These are phyloP conservation scores for Tetrapisispora pingtungensis DNA, from an alignment of 805 yeast genomes.

Conservation along the genomic window DNA sequence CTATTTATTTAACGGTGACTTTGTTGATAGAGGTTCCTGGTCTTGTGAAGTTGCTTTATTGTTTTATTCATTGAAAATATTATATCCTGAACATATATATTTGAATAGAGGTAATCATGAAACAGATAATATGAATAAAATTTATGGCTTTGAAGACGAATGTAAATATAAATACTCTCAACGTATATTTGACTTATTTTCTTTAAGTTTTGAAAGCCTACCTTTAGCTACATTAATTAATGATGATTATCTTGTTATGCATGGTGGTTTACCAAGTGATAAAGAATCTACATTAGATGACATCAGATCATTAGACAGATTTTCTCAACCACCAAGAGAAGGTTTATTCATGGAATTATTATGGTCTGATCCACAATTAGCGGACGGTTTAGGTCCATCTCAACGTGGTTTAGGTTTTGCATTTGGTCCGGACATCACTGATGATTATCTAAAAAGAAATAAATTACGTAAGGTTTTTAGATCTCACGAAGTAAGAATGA, in stretches of 20 bases:
- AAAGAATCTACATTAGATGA: slow-evolving; percentile 65
- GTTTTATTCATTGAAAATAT: slow-evolving; percentile 64
- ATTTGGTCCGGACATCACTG: slow-evolving; percentile 93
- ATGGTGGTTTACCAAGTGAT: slow-evolving; percentile 87
- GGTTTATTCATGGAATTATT: slow-evolving; percentile 93
- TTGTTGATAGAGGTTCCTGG: slow-evolving; percentile 98
- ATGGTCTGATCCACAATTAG: slow-evolving; percentile 93
- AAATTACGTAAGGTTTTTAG: slow-evolving; percentile 71
- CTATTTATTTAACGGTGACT: slow-evolving; percentile 91
- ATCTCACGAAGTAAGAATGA: slow-evolving; percentile 92
- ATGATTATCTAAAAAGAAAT: slow-evolving; percentile 61
- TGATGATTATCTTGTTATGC: slow-evolving; percentile 75
- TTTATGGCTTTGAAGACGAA: slow-evolving; percentile 94
- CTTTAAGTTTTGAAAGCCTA: slow-evolving; percentile 74
- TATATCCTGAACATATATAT: slow-evolving; percentile 60
- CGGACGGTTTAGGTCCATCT: slow-evolving; percentile 71
- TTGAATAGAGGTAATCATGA: slow-evolving; percentile 95
- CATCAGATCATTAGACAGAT: slow-evolving; percentile 60
- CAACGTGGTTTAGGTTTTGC: slow-evolving; percentile 94
- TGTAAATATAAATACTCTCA: slow-evolving; percentile 83
- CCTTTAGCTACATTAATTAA: slow-evolving; percentile 83
- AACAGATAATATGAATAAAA: slow-evolving; percentile 91
- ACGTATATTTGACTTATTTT: slow-evolving; percentile 68
- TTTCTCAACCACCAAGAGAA: slow-evolving; percentile 78
- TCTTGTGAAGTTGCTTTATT: slow-evolving; percentile 89